Conservation (phyloP, 768 basidiomycete genomes). For the Amanita molliuscula region DNA sequence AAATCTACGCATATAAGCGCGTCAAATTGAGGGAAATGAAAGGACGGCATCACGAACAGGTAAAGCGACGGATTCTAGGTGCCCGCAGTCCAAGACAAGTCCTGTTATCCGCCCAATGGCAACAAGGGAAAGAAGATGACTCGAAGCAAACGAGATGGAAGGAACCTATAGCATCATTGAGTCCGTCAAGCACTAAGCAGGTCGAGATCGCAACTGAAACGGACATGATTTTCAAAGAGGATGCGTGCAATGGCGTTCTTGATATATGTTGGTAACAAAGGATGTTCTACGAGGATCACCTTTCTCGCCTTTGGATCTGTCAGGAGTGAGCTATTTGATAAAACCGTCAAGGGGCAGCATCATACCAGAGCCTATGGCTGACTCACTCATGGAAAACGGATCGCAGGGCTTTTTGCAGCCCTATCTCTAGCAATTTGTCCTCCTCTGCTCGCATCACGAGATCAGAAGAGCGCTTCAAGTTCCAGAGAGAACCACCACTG, state of each 20-base stretch:
- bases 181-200: background rate
- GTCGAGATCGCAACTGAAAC: constrained; percentile 9
- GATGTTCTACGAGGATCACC: constrained; percentile 87
- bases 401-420: constrained; percentile 59
- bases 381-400: constrained; percentile 81
- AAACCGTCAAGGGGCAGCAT: constrained; percentile 2
- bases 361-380: background rate
- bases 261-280: constrained; percentile 74
- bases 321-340: constrained; percentile 64
- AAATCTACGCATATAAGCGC: constrained; percentile 51
- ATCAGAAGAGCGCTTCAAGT: constrained; percentile 43
- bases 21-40: background rate
- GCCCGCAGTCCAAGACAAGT: constrained; percentile 87
- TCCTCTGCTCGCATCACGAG: constrained; percentile 57
- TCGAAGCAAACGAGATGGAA: constrained; percentile 86
- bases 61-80: constrained; percentile 80
- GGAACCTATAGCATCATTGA: constrained; percentile 52
- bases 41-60: constrained; percentile 46
- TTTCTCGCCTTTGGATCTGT: constrained; percentile 94
- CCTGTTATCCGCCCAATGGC: constrained; percentile 87
- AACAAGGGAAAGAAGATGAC: constrained; percentile 77
- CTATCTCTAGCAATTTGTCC: constrained; percentile 59
- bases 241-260: constrained; percentile 83
- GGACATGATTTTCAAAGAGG: constrained; percentile 85
- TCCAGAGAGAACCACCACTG: constrained; percentile 45